Evolutionary conservation across 1,139 yeast species (phyloP), one percentile per base, ranked within the genome.

Genomic region (Schwanniomyces etchellsii): DNA sequence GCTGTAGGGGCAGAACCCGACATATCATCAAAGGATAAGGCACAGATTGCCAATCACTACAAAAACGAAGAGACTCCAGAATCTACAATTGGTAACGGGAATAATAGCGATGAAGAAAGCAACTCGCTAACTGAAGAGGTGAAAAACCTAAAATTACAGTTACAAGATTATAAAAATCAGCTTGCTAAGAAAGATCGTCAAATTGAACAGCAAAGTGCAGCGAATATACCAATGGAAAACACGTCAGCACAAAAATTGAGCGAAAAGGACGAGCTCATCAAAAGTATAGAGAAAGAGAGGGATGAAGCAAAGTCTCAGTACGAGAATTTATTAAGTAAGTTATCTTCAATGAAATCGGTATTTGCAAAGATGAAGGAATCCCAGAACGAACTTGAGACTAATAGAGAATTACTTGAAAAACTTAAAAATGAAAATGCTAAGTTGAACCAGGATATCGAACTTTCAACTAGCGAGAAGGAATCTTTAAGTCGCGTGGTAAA

Each of bases 291-390:
- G 31, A 31, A 41, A 16, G 93, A 85, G 41, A 69, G 85, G 30
- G 85, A 78, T 36, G 74, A 77, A 22, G 69, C 76, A 17, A 82
- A 83, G 43, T 68, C 72, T 6, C 83, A 82, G 37, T 86, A 89
- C 50, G 85, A 86, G 41, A 67, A 71, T n/a, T 60, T 91, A 14
- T 60, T 88, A 35, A 81, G 78, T 39, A 74, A 84, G 49, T 64
- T 91, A 20, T 75, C 94, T 2, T 77, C 84, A 2, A 86, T 91
- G 84, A 86, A 84, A 47, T 61, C 82, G 0, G 70, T 81, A 2
- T 82, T 83, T 50, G 71, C 70, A 34, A 81, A 81, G 43, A 80
- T 81, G 86, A 81, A 81, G 47, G 79, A 76, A 37, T 68, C 93
- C 0, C 82, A 91, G 41, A 66, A 67, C 6, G 94, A 86, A 42